Base-by-base conservation (phyloP, 2,329 filamentous ascomycete genomes). In the Talaromyces sp. region DNA sequence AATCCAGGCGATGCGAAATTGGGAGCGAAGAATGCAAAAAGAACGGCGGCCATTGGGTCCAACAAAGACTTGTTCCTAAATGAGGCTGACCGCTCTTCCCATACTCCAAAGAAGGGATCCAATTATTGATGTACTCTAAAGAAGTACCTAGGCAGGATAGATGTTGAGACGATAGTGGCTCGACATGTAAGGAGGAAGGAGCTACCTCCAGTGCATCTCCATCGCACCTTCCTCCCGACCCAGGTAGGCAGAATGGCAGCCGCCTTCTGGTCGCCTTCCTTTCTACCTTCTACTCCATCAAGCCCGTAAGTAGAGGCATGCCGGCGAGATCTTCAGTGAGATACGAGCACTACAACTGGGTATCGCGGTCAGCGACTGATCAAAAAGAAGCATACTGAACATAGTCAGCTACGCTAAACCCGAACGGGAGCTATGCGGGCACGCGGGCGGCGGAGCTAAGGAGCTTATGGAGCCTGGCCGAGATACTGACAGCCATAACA, bases 371-470 rank as follows among this genome's bases (percentile, higher is more conserved):
- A 47, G 10, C 43, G n/a, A 27, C 47, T 27, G 47, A 31, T 31
- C 5, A 10, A 13, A 49, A 49, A 49, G 45, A 31, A 54, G 50
- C 9, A 4, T 11, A 13, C 11, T 13, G 35, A n/a, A 35, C 27
- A 33, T 13, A 35, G 8, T 6, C 24, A 69, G 66, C 66, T 65
- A 56, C 69, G 68, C 72, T 73, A 73, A 69, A 47, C 71, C 68
- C 37, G 50, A 70, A 68, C 66, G 69, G 71, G 64, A 73, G 70
- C 66, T 63, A 68, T 68, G 70, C 68, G 69, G 52, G 52, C 52
- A 56, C 66, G 68, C 68, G 69, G 58, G 62, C 57, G n/a, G 67
- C 63, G 61, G 45, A 47, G 43, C 59, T 47, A 66, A 39, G 41
- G 22, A 59, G 60, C 60, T 47, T 61, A 47, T 47, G 43, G 45